Base-by-base conservation (phyloP, 441 rosid genomes). In the Gossypium schwendimanii region DNA sequence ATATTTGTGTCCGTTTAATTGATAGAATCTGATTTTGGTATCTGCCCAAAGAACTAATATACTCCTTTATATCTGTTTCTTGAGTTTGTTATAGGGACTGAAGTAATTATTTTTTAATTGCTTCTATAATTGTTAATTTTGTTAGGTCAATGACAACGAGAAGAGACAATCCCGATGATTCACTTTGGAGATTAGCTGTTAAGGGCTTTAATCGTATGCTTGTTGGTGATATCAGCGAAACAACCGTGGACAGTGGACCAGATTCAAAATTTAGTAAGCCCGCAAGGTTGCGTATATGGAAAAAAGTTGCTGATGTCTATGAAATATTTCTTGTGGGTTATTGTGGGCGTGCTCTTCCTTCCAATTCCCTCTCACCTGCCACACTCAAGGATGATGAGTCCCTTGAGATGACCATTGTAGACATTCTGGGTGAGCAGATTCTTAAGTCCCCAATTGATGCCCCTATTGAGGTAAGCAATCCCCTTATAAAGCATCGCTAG, bases 101-200 rank as follows among this genome's bases (percentile, higher is more conserved):
- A 63, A 57, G 6, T 61, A 10, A 2, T 18, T 39, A 10, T 28
- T 28, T 44, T 58, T 36, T 58, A 21, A 4, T 12, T 23, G 50
- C 31, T 17, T 62, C 63, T 26, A 70, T 72, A 75, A 66, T 73
- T 11, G 63, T 47, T 77, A 59, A 59, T 78, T 66, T 61, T 47
- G 44, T 36, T 75, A 93, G 98, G 90, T 91, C 94, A 82, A 96
- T 93, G 99, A 91, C 89, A 77, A 87, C 93, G 73, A 89, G 99
- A 86, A 88, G 97, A 84, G 99, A 96, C 79, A 82, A 84, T 81
- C 98, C 99, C 58, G 96, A 96, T 80, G 93, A 96, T 77, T 90
- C 92, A 58, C 92, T 96, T 66, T 96, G 99, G 98, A 89, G 96
- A 81, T 70, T 83, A 15, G 98, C 98, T 53, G 91, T 93, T 71